These are phyloP conservation scores for Pythium folliculosum DNA, from an alignment of 352 stramenopile species.

Conservation along the genomic window DNA sequence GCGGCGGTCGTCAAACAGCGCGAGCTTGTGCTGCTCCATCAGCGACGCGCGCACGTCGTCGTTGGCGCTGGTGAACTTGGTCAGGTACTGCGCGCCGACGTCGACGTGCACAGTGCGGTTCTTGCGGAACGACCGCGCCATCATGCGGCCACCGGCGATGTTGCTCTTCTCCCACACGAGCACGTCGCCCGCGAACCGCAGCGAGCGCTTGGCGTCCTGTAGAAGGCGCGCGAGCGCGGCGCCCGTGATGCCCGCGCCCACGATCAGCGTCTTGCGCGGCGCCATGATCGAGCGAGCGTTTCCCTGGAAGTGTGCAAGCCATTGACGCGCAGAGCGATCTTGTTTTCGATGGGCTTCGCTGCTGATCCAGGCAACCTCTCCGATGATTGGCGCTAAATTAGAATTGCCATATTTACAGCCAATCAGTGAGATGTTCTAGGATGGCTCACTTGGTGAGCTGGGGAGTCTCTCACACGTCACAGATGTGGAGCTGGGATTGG, in stretches of 20 bases:
- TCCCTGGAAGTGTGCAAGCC: no score
- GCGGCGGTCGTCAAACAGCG: conserved; percentile 43
- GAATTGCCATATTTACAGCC: neutral
- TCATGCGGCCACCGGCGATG: conserved; percentile 62
- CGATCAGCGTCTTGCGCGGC: conserved; percentile 49
- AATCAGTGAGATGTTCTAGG: neutral
- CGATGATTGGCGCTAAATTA: conserved; percentile 5
- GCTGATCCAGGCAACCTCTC: conserved; percentile 1
- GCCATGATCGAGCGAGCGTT: no score
- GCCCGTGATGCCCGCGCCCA: conserved; percentile 65
- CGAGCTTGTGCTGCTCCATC: conserved; percentile 34
- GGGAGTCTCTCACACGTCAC: conserved; percentile 11
- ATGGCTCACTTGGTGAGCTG: conserved; percentile 18
- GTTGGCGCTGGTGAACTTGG: conserved; percentile 45
- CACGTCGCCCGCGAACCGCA: conserved; percentile 32
- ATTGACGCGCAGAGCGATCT: conserved; percentile 1
- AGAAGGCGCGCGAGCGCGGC: conserved; percentile 54
- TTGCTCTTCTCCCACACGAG: conserved; percentile 76
- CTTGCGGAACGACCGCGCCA: conserved; percentile 65
- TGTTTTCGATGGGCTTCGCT: conserved; percentile 11
- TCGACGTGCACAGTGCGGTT: conserved; percentile 60
- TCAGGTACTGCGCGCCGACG: conserved; percentile 74
- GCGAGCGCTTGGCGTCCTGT: conserved; percentile 33
- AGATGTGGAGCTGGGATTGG: neutral
- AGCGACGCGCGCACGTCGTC: conserved; percentile 54